Conservation (phyloP, 345 rosid species). For the Camelina hispida region DNA sequence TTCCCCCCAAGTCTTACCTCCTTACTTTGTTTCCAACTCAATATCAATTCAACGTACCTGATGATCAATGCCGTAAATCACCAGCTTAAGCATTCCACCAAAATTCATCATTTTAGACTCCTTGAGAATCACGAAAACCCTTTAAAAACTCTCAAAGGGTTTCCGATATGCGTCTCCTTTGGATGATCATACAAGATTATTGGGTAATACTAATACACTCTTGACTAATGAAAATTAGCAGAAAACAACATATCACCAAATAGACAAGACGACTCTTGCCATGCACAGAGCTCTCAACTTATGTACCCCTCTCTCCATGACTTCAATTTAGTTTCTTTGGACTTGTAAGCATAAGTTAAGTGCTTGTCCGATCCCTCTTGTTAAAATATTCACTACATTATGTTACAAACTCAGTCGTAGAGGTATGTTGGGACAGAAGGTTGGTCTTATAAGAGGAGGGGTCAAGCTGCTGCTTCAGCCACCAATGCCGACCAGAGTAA, state of each 20-base stretch:
- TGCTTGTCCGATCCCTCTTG: not conserved
- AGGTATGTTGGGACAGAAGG: not conserved
- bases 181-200: too few species aligned
- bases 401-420: not conserved
- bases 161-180: not conserved
- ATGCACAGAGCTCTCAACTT: not conserved
- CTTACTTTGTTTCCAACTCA: too few species aligned
- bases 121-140: not conserved
- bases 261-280: conserved; percentile 1
- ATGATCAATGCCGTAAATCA: too few species aligned
- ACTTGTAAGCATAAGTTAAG: not conserved
- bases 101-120: not conserved
- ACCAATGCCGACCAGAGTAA: too few species aligned
- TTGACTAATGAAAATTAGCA: too few species aligned
- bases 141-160: not conserved
- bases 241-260: conserved; percentile 6
- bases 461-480: not conserved
- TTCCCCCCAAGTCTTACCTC: too few species aligned
- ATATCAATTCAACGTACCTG: too few species aligned
- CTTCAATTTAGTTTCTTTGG: not conserved
- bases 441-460: not conserved
- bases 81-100: too few species aligned
- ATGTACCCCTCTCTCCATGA: not conserved
- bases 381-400: not conserved
- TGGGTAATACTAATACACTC: not conserved